These are phyloP conservation scores for Nannizziopsis barbatae DNA, from an alignment of 2,329 filamentous ascomycete genomes.

Conservation along the genomic window DNA sequence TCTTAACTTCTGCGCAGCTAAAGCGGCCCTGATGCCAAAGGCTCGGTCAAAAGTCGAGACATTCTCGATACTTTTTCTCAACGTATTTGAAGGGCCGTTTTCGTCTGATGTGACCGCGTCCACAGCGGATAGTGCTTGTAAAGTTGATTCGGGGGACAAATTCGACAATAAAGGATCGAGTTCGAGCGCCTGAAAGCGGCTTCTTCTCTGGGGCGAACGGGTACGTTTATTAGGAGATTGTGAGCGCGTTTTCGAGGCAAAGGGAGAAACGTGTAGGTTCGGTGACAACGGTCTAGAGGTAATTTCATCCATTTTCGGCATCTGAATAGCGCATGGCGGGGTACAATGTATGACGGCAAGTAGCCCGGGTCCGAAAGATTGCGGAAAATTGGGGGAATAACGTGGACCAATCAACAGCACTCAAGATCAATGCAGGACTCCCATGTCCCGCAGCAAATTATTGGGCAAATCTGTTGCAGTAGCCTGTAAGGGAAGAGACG, in stretches of 20 bases:
- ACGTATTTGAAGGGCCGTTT: conserved; percentile 29
- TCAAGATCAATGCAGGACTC: not conserved
- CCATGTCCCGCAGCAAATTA: conserved; percentile 1
- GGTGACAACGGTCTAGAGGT: conserved; percentile 23
- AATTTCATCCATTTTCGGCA: conserved; percentile 23
- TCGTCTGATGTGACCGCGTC: conserved; percentile 32
- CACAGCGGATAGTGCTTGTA: conserved; percentile 39
- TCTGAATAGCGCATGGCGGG: conserved; percentile 20
- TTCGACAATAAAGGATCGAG: conserved; percentile 41
- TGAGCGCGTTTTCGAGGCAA: conserved; percentile 21
- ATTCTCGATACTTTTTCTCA: conserved; percentile 42
- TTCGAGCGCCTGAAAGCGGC: conserved; percentile 28
- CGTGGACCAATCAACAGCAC: conserved; percentile 10
- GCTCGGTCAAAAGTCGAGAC: conserved; percentile 48
- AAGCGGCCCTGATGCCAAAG: conserved; percentile 48
- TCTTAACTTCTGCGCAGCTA: conserved; percentile 47
- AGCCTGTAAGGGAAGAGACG: not conserved
- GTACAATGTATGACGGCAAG: conserved; percentile 15
- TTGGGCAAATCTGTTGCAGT: not conserved
- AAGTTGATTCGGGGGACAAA: conserved; percentile 44
- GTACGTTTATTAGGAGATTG: conserved; percentile 27
- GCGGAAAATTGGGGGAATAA: conserved; percentile 4
- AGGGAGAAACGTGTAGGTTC: conserved; percentile 21
- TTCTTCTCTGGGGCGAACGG: conserved; percentile 29
- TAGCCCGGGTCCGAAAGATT: conserved; percentile 13